Evolutionary conservation across 129 eudicot genomes (phyloP).

Genomic region (Flaveria robusta): DNA sequence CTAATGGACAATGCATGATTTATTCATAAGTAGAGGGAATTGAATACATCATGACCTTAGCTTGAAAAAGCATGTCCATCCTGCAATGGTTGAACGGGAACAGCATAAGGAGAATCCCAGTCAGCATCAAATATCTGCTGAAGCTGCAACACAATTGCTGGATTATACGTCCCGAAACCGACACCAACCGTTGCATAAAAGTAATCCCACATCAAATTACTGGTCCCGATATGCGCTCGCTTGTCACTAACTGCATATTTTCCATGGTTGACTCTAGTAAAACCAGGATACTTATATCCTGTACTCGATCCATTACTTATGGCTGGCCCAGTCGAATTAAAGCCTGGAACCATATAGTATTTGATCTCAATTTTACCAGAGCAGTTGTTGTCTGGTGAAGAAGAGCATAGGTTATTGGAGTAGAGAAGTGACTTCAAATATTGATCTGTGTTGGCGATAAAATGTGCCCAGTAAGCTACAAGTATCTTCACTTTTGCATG

Average conservation of each 20-base stretch:
- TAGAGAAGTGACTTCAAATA: constrained; percentile 75
- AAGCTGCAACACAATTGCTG: constrained; percentile 67
- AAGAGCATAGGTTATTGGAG: constrained; percentile 65
- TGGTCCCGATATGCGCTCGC: constrained; percentile 82
- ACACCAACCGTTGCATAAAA: constrained; percentile 77
- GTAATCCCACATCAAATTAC: constrained; percentile 85
- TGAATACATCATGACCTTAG: background rate
- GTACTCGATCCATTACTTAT: constrained; percentile 49
- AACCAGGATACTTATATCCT: constrained; percentile 67
- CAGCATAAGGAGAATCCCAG: constrained; percentile 84
- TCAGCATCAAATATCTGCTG: constrained; percentile 85
- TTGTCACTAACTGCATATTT: constrained; percentile 81
- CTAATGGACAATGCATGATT: constrained; percentile 9
- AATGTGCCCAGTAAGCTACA: constrained; percentile 80
- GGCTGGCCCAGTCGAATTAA: constrained; percentile 73
- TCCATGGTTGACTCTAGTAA: constrained; percentile 77
- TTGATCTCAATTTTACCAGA: constrained; percentile 77
- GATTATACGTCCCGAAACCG: constrained; percentile 79
- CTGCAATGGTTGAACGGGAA: constrained; percentile 57
- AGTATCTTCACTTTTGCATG: constrained; percentile 72
- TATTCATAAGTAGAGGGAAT: constrained; percentile 1
- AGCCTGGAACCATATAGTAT: constrained; percentile 79
- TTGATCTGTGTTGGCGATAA: constrained; percentile 57
- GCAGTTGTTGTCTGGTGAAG: constrained; percentile 73
- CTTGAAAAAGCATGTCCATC: constrained; percentile 38